Percentiles rank a stretch among this genome's conserved stretches.
These are phyloP conservation scores for Solanum dulcamara DNA, from an alignment of 257 asterid genomes.

Conservation along the genomic window DNA sequence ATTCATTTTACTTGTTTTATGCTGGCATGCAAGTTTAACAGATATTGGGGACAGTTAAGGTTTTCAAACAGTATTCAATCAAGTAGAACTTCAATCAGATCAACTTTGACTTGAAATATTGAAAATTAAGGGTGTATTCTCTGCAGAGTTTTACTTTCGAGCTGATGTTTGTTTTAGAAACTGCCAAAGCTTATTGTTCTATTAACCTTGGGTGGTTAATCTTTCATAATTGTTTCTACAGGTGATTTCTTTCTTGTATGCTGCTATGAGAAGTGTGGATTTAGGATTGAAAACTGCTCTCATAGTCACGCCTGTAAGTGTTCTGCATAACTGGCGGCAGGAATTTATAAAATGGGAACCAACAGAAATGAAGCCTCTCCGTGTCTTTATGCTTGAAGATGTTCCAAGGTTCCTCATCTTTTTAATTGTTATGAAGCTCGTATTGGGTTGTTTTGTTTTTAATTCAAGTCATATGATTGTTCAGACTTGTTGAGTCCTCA, in stretches of 20 bases:
- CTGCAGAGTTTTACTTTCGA: background rate
- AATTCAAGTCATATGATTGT: background rate
- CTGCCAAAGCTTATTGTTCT: background rate
- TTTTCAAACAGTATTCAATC: background rate
- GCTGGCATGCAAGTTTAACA: background rate
- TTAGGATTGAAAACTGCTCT: conserved; percentile 83
- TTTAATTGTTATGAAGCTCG: background rate
- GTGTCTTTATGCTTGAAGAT: conserved; percentile 88
- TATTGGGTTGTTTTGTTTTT: background rate
- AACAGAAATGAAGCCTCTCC: conserved; percentile 81
- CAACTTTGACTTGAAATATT: background rate
- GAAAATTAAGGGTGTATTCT: background rate
- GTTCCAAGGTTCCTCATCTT: conserved; percentile 58
- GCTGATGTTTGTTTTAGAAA: background rate
- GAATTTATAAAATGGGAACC: conserved; percentile 95
- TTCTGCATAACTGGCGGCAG: conserved; percentile 84
- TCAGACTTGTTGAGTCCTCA: background rate
- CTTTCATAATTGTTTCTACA: conserved; percentile 16
- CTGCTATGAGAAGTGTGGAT: conserved; percentile 85
- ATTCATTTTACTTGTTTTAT: background rate
- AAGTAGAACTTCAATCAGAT: background rate
- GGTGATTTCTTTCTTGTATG: conserved; percentile 87
- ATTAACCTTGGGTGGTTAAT: background rate
- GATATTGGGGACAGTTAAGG: background rate
- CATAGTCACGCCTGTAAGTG: conserved; percentile 93